These are phyloP conservation scores for Spathaspora arborariae DNA, from an alignment of 805 yeast genomes.

Conservation along the genomic window DNA sequence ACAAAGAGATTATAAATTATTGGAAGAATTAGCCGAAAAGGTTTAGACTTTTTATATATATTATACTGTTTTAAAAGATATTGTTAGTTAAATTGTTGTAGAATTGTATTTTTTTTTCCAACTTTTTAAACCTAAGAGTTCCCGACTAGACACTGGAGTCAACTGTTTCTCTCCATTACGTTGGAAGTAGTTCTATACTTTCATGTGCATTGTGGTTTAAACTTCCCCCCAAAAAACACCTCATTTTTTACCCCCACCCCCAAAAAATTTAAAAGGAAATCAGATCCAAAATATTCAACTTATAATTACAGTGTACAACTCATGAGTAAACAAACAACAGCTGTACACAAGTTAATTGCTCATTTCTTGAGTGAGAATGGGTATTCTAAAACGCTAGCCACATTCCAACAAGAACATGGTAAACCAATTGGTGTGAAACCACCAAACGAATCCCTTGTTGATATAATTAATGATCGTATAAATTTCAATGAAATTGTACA, in stretches of 20 bases:
- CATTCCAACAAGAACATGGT: constrained; percentile 47
- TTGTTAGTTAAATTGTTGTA: too few relatives aligned
- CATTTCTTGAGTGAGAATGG: constrained; percentile 54
- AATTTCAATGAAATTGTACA: constrained; percentile 19
- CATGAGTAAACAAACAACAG: constrained; percentile 1
- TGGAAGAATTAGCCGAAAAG: constrained; percentile 72
- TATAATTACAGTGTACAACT: too few relatives aligned
- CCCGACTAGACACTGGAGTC: too few relatives aligned
- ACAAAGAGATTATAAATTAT: constrained; percentile 72
- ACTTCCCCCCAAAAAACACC: too few relatives aligned
- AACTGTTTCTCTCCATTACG: too few relatives aligned
- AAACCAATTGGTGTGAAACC: constrained; percentile 20
- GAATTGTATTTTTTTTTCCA: neutral
- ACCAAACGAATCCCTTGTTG: constrained; percentile 33
- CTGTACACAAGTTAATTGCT: constrained; percentile 44
- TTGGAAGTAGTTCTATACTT: too few relatives aligned
- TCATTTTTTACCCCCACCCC: too few relatives aligned
- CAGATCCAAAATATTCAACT: too few relatives aligned
- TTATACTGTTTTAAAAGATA: too few relatives aligned
- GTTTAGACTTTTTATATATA: constrained; percentile 23
- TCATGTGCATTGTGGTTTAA: too few relatives aligned
- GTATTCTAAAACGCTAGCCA: constrained; percentile 41
- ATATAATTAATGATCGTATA: constrained; percentile 36
- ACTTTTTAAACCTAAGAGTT: too few relatives aligned
- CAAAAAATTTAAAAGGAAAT: neutral